Base-by-base conservation (phyloP, 1,139 yeast species). In the Hanseniaspora sp. region DNA sequence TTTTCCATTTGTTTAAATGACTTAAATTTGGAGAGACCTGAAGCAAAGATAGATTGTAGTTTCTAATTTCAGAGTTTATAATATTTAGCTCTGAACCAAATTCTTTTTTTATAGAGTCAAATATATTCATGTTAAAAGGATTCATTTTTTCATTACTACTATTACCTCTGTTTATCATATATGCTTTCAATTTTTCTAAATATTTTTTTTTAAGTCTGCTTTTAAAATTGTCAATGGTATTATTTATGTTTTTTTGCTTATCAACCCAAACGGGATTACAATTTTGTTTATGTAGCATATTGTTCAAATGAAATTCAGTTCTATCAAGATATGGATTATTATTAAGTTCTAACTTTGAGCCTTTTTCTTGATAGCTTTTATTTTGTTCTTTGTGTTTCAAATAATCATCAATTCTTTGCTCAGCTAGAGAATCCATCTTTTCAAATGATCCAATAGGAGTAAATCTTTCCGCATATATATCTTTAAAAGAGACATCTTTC, bases 221-320 rank as follows among this genome's bases (percentile, higher is more conserved):
- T 49, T 87, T 66, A 56, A 85, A 78, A 0, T 63, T 62, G 1
- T 60, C 63, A 5, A 83, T 72, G 39, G 75, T 76, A 1, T 63
- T 59, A 49, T 75, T 76, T 5, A 86, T 74, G 4, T 76, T 73
- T 47, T 79, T 77, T 66, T 87, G 96, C 54, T 77, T 80, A 61
- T 86, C 95, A 35, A 87, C 82, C 95, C 95, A 87, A 0, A 95
- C 94, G 0, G 95, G 95, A 11, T 82, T 71, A 0, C 85, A 81
- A 48, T 86, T 88, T 65, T 87, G 95, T 46, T 78, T 77, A 59
- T 78, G 81, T 57, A 87, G 69, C 49, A 87, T 82, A 60, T 85
- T 80, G 58, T 81, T 82, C 64, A 87, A 69, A 63, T 85, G 86
- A 61, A 76, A 79, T 59, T 78, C 84, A 0, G 85, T 80, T 31